Conservation (phyloP, 1,284 basidiomycete species). For the Apiotrichum domesticum region DNA sequence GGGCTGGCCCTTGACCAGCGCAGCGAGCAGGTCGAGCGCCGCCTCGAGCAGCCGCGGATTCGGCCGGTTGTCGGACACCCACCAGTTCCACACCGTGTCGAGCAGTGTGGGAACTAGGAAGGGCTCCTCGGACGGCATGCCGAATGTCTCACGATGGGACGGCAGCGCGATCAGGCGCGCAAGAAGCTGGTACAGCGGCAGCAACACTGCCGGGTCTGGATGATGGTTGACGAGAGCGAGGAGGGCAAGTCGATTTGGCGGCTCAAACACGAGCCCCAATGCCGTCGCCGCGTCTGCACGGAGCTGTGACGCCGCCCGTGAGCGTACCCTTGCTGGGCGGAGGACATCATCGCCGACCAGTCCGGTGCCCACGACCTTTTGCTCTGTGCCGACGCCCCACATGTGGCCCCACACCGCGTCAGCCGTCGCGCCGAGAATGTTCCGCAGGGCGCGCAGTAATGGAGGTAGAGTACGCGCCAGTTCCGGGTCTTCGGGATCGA, state of each 20-base stretch:
- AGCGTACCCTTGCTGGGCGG: conserved; percentile 13
- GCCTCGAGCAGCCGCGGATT: conserved; percentile 61
- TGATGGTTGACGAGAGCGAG: conserved; percentile 23
- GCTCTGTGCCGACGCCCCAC: conserved; percentile 42
- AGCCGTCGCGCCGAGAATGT: conserved; percentile 36
- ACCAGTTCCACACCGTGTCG: conserved; percentile 22
- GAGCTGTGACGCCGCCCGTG: conserved; percentile 13
- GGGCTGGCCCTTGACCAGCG: conserved; percentile 62
- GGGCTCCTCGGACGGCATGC: conserved; percentile 44
- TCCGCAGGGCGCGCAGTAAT: conserved; percentile 36
- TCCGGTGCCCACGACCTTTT: conserved; percentile 37
- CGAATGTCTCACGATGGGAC: conserved; percentile 50
- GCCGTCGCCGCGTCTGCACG: conserved; percentile 20
- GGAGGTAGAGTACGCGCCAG: conserved; percentile 23
- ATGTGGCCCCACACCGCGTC: conserved; percentile 43
- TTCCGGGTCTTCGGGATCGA: conserved; percentile 6
- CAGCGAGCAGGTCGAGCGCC: conserved; percentile 60
- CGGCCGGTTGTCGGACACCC: conserved; percentile 29
- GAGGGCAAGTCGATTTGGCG: conserved; percentile 27
- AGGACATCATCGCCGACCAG: conserved; percentile 26
- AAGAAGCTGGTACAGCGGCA: conserved; percentile 53
- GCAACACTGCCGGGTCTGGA: conserved; percentile 45
- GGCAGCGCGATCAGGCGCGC: conserved; percentile 56
- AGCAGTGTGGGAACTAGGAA: conserved; percentile 32
- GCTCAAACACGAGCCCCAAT: conserved; percentile 33